Conservation (phyloP, 208 protist species). For the Leishmania gerbilli region DNA sequence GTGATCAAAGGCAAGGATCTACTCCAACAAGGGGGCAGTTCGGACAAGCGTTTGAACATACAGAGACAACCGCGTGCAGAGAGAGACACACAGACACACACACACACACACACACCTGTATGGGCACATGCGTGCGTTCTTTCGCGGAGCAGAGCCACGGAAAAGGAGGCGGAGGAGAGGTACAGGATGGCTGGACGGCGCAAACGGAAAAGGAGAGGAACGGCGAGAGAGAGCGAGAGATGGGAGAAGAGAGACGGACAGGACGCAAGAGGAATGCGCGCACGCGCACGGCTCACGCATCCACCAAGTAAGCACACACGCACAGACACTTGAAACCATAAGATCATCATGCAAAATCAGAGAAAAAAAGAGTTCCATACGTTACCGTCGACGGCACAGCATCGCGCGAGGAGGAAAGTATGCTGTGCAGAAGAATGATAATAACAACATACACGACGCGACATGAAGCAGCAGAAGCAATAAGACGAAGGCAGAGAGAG, state of each 20-base stretch:
- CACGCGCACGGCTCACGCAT: neutral
- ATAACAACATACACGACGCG: no score
- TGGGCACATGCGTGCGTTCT: neutral
- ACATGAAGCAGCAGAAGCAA: no score
- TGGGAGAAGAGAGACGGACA: neutral
- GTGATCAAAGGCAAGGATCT: neutral
- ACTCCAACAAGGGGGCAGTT: neutral
- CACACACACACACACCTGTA: neutral
- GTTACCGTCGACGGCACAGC: neutral
- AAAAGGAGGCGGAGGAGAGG: neutral
- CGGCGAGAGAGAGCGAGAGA: neutral
- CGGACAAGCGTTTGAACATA: neutral
- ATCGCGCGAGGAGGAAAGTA: no score
- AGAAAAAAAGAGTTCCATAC: neutral
- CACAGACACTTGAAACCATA: neutral
- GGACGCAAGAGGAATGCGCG: conserved; percentile 2
- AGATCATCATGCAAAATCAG: neutral
- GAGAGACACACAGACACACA: neutral
- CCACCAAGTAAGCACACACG: neutral
- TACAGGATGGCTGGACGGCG: neutral
- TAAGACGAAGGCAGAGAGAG: neutral
- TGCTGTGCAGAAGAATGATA: no score
- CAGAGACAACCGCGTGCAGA: neutral
- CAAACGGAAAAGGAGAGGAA: neutral
- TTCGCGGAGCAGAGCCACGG: neutral